Conservation (phyloP, 2,329 filamentous ascomycete genomes). For the Penicillium sp. region DNA sequence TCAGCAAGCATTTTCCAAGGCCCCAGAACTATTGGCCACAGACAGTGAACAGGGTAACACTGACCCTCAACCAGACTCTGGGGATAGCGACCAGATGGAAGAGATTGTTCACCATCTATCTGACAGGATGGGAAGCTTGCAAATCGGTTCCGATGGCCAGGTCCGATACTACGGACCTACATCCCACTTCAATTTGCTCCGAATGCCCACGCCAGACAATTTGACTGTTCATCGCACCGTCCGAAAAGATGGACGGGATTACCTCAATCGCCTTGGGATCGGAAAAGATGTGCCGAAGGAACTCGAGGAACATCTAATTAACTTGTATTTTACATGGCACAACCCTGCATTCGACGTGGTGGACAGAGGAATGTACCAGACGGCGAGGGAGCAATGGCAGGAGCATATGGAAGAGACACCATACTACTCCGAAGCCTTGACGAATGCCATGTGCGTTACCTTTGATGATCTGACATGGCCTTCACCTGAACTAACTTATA, state of each 20-base stretch:
- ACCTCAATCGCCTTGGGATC: conserved; percentile 23
- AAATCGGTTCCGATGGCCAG: conserved; percentile 30
- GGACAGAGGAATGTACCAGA: conserved; percentile 24
- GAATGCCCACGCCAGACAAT: conserved; percentile 13
- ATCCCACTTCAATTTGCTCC: conserved; percentile 32
- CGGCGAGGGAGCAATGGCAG: conserved; percentile 7
- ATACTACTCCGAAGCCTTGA: conserved; percentile 18
- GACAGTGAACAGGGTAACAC: too few relatives aligned
- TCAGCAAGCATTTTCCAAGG: too few relatives aligned
- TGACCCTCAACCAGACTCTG: too few relatives aligned
- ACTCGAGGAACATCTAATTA: conserved; percentile 34
- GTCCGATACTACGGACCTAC: conserved; percentile 35
- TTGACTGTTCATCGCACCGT: conserved; percentile 7
- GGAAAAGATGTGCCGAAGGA: conserved; percentile 25
- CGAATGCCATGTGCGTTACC: conserved; percentile 22
- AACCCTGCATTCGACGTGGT: conserved; percentile 36
- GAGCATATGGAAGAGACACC: conserved; percentile 7
- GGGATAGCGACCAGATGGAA: conserved; percentile 3
- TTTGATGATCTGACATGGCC: too few relatives aligned
- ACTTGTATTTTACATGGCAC: conserved; percentile 41
- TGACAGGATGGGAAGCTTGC: conserved; percentile 32
- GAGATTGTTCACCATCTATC: conserved; percentile 30
- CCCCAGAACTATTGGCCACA: too few relatives aligned
- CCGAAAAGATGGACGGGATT: conserved; percentile 12
- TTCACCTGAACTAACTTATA: too few relatives aligned